Conservation (phyloP, 306 rosid genomes). For the Vicia villosa region DNA sequence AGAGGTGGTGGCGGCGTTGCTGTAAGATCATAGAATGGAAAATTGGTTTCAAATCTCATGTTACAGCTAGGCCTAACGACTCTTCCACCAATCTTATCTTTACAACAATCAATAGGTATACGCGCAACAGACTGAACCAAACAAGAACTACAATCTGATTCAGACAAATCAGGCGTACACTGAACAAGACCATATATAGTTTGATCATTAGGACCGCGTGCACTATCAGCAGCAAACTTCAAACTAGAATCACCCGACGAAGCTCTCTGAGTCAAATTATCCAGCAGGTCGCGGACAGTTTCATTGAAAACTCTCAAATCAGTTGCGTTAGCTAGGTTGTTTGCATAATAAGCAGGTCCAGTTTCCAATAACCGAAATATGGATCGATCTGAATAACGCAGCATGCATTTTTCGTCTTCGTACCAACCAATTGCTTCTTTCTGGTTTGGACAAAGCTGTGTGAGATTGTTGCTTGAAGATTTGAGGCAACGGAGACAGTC, state of each 20-base stretch:
- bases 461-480: not conserved
- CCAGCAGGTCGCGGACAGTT: not conserved
- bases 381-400: not conserved
- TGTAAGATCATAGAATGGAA: slow-evolving; percentile 1
- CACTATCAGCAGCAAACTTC: slow-evolving; percentile 23
- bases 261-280: not conserved
- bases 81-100: slow-evolving; percentile 2
- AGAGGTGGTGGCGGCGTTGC: not conserved
- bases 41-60: slow-evolving; percentile 22
- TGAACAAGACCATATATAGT: slow-evolving; percentile 39
- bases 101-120: slow-evolving; percentile 1
- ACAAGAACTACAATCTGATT: slow-evolving; percentile 16
- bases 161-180: slow-evolving; percentile 45
- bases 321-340: not conserved
- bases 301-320: not conserved
- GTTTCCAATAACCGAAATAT: not conserved
- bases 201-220: not conserved
- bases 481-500: not conserved
- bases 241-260: too few relatives aligned
- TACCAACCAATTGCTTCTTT: slow-evolving; percentile 18
- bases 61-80: slow-evolving; percentile 34
- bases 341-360: not conserved
- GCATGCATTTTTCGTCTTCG: not conserved
- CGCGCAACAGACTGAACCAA: not conserved
- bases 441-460: not conserved